phyloP scores from a whole-genome alignment of 1,139 yeast species.

The Geotrichum carabidarum region DNA sequence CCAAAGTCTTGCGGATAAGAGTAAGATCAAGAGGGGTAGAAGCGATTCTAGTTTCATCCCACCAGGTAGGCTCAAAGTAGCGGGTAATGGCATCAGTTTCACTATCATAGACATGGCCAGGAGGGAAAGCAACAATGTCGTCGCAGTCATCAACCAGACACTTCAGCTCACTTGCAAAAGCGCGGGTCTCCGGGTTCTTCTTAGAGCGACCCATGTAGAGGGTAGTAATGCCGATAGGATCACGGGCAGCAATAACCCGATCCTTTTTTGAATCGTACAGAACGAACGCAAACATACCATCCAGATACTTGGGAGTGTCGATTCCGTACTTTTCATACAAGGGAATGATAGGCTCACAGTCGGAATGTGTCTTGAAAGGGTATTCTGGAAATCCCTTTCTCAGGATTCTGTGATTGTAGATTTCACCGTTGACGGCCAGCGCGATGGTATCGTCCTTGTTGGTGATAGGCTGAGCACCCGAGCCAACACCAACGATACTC shows the following conservation, averaged over 20 bases:
- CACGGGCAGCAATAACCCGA: conserved; percentile 93
- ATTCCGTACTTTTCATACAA: conserved; percentile 76
- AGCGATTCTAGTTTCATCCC: conserved; percentile 76
- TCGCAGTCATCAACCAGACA: conserved; percentile 94
- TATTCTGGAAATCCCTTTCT: conserved; percentile 71
- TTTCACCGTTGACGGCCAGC: conserved; percentile 93
- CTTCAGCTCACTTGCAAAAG: conserved; percentile 90
- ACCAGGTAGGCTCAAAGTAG: conserved; percentile 90
- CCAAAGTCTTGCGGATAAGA: conserved; percentile 71
- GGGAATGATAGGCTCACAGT: conserved; percentile 97
- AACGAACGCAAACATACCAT: conserved; percentile 97
- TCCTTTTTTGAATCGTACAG: conserved; percentile 78
- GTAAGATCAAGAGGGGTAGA: conserved; percentile 66
- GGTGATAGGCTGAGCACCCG: conserved; percentile 96
- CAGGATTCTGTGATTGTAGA: conserved; percentile 88
- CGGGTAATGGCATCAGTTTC: conserved; percentile 77
- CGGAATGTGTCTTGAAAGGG: conserved; percentile 78
- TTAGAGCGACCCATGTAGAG: conserved; percentile 88
- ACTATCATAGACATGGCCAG: conserved; percentile 96
- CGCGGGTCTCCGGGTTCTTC: conserved; percentile 65
- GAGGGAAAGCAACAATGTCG: conserved; percentile 88
- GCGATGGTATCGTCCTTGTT: conserved; percentile 68
- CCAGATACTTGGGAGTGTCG: conserved; percentile 88
- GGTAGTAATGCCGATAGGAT: conserved; percentile 96
- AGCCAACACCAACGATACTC: conserved; percentile 83